Conservation (phyloP, 805 yeast genomes). For the Kuraishia cidri region DNA sequence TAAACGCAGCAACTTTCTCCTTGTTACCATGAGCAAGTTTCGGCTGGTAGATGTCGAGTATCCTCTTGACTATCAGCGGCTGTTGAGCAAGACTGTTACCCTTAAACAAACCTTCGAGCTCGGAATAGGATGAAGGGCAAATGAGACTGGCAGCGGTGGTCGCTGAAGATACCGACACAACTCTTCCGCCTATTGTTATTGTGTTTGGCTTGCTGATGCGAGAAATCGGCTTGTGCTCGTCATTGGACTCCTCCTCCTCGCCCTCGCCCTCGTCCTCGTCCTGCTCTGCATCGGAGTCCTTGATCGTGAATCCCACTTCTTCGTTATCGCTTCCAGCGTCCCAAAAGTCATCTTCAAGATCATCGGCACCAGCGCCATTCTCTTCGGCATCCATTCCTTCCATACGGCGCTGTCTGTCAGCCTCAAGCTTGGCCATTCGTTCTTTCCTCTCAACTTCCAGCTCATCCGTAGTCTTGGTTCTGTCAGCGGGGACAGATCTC, state of each 20-base stretch:
- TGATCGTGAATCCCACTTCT: slow-evolving; percentile 32
- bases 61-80: slow-evolving; percentile 37
- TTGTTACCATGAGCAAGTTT: slow-evolving; percentile 77
- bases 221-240: slow-evolving; percentile 1
- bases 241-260: slow-evolving; percentile 7
- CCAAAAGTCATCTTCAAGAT: slow-evolving; percentile 67
- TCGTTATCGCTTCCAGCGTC: slow-evolving; percentile 38
- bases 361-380: slow-evolving; percentile 49
- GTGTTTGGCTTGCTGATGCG: slow-evolving; percentile 9
- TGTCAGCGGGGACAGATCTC: slow-evolving; percentile 73
- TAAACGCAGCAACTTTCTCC: slow-evolving; percentile 55
- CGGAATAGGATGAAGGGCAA: slow-evolving; percentile 43
- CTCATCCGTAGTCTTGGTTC: slow-evolving; percentile 76
- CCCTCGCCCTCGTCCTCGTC: slow-evolving; percentile 23
- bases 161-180: slow-evolving; percentile 11
- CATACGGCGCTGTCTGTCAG: slow-evolving; percentile 67
- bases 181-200: slow-evolving; percentile 23
- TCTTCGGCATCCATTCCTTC: slow-evolving; percentile 47
- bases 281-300: slow-evolving; percentile 29
- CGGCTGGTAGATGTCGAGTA: slow-evolving; percentile 62
- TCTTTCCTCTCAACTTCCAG: slow-evolving; percentile 49
- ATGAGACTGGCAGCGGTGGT: slow-evolving; percentile 12
- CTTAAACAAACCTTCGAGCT: slow-evolving; percentile 24
- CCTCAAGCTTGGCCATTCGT: slow-evolving; percentile 54
- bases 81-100: slow-evolving; percentile 30